Conservation (phyloP, 306 rosid genomes). For the Malus sylvestris region DNA sequence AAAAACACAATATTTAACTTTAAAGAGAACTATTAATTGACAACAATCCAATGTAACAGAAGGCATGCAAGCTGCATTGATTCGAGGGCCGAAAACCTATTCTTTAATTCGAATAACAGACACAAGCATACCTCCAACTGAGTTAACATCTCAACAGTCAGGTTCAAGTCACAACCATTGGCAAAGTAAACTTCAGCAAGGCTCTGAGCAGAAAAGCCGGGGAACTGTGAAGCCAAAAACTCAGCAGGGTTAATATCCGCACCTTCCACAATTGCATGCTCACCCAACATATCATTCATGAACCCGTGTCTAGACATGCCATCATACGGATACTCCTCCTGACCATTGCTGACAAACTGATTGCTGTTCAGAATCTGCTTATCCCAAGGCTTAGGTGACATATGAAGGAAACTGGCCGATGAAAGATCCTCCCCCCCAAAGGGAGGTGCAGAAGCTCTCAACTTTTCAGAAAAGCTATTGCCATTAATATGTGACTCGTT, state of each 20-base stretch:
- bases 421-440: slow-evolving; percentile 63
- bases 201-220: slow-evolving; percentile 91
- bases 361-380: slow-evolving; percentile 44
- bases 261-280: slow-evolving; percentile 53
- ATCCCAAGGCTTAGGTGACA: slow-evolving; percentile 71
- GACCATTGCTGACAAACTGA: slow-evolving; percentile 42
- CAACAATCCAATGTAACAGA: not conserved
- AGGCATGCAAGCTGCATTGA: slow-evolving; percentile 3
- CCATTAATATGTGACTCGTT: slow-evolving; percentile 58
- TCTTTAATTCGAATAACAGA: not conserved
- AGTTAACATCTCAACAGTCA: slow-evolving; percentile 86
- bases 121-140: slow-evolving; percentile 78
- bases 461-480: slow-evolving; percentile 50
- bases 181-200: slow-evolving; percentile 86
- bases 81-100: slow-evolving; percentile 2
- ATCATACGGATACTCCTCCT: slow-evolving; percentile 47
- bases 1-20: not conserved
- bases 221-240: slow-evolving; percentile 76
- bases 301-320: slow-evolving; percentile 57
- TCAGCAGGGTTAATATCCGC: slow-evolving; percentile 65
- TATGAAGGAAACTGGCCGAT: slow-evolving; percentile 42
- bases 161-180: slow-evolving; percentile 65
- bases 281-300: slow-evolving; percentile 53
- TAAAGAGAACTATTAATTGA: not conserved
- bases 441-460: slow-evolving; percentile 51